Evolutionary conservation across 768 basidiomycete species (phyloP).

Genomic region (Suillus luteus): DNA sequence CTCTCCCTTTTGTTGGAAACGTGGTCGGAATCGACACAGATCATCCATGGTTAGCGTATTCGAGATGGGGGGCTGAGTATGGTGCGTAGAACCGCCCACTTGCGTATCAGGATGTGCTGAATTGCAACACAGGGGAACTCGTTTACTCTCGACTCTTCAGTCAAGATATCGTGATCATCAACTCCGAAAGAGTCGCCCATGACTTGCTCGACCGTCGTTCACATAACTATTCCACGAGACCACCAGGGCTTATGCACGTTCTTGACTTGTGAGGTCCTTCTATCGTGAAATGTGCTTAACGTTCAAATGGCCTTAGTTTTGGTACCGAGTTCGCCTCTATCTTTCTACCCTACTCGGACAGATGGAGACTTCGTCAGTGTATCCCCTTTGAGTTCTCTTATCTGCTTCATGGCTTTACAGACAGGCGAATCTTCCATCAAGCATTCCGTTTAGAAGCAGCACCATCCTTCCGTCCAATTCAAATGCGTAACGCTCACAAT

Average conservation of each 20-base stretch:
- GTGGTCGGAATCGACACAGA: constrained; percentile 19
- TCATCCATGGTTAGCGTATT: constrained; percentile 26
- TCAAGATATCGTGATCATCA: constrained; percentile 28
- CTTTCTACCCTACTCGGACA: constrained; percentile 30
- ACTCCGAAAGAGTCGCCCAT: constrained; percentile 27
- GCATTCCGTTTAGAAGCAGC: constrained; percentile 34
- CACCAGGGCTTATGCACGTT: constrained; percentile 18
- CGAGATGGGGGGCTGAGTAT: constrained; percentile 23
- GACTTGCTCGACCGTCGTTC: constrained; percentile 27
- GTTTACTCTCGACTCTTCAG: constrained; percentile 27
- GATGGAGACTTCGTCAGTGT: constrained; percentile 27
- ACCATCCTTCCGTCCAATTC: constrained; percentile 33
- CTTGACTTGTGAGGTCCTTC: constrained; percentile 21
- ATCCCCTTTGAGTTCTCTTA: neutral
- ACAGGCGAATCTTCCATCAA: constrained; percentile 38
- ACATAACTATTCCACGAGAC: constrained; percentile 27
- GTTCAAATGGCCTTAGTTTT: constrained; percentile 19
- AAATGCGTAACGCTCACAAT: constrained; percentile 34
- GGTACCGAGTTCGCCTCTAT: constrained; percentile 27
- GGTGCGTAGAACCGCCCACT: constrained; percentile 15
- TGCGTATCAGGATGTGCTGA: neutral
- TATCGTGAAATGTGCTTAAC: neutral
- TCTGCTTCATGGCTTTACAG: neutral
- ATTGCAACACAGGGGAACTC: constrained; percentile 19
- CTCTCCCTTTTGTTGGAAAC: constrained; percentile 25